Base-by-base conservation (phyloP, 2,329 filamentous ascomycete species). In the Apiospora saccharicola region DNA sequence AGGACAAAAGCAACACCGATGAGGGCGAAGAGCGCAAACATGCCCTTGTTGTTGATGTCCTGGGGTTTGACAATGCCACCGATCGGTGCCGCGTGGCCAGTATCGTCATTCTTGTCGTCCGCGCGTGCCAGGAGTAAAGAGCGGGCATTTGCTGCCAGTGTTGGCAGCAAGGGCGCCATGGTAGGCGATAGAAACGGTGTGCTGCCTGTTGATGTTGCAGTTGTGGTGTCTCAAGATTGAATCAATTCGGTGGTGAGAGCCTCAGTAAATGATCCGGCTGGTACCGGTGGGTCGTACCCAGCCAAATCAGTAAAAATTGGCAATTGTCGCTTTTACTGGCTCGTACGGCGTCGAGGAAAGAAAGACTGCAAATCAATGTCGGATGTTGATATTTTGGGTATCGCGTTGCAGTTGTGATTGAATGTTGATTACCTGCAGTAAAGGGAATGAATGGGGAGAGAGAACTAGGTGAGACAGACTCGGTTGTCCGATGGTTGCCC, bases 21-120 rank as follows among this genome's bases (percentile, higher is more conserved):
- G 24, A 98, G 82, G 14, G 93, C 96, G 80, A 98, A 98, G 0
- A 98, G 86, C 0, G 92, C 92, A 80, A 98, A 93, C 77, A 98
- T 90, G 72, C 91, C 93, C 26, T 87, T 89, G 79, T 92, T 92
- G 83, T 88, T 90, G 82, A 91, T 90, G 72, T 87, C 77, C 51
- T 86, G 81, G 1, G 89, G 88, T 72, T 85, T 82, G n/a, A 89
- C 85, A 16, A 86, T 83, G 72, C 90, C 90, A 3, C 75, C 72
- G 13, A 80, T 78, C 0, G 88, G 85, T 75, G 89, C 79, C 0
- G 88, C 79, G 4, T 64, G n/a, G 46, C 46, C 46, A n/a, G 46
- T 49, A 1, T 79, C 72, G 2, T 81, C 77, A 26, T 79, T 76
- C 34, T 78, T 75, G 26, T 75, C 51, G 51, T 74, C 69, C 68